Percentiles rank a stretch among this genome's conserved stretches.
phyloP scores from a whole-genome alignment of 176 grass and related monocot species.

The Puya raimondii region DNA sequence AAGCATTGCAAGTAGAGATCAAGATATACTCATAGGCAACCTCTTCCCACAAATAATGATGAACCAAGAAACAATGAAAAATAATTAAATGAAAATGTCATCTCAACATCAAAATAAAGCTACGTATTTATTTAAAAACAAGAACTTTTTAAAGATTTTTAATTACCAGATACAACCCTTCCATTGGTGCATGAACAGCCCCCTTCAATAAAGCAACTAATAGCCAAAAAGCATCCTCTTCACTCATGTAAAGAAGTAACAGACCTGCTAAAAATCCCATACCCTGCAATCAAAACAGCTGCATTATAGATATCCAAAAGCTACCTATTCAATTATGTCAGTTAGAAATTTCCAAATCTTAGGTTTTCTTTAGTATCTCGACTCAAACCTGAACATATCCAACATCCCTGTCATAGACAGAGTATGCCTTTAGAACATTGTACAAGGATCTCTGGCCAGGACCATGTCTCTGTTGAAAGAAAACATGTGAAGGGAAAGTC shows the following conservation, averaged over 20 bases:
- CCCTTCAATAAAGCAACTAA: conserved; percentile 94
- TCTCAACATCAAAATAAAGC: neutral
- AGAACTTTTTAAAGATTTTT: conserved; percentile 10
- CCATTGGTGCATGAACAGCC: conserved; percentile 95
- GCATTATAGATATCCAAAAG: neutral
- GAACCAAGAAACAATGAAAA: neutral
- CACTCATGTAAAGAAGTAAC: conserved; percentile 96
- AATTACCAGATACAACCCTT: conserved; percentile 94
- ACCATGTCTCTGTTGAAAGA: conserved; percentile 96
- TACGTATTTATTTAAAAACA: conserved; percentile 14
- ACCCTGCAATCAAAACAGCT: conserved; percentile 38
- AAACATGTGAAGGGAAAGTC: conserved; percentile 96
- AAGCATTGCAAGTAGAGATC: too few relatives aligned
- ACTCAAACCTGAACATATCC: conserved; percentile 92
- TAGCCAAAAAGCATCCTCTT: conserved; percentile 97
- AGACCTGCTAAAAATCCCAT: conserved; percentile 97
- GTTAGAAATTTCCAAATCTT: neutral
- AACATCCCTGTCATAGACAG: conserved; percentile 91
- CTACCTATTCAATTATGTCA: neutral
- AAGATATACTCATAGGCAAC: too few relatives aligned
- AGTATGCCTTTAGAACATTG: conserved; percentile 96
- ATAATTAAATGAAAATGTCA: neutral
- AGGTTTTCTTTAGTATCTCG: neutral
- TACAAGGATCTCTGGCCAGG: conserved; percentile 91
- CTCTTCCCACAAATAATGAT: too few relatives aligned